Conservation (phyloP, 2,329 filamentous ascomycete species). For the Fusarium pseudocircinatum region DNA sequence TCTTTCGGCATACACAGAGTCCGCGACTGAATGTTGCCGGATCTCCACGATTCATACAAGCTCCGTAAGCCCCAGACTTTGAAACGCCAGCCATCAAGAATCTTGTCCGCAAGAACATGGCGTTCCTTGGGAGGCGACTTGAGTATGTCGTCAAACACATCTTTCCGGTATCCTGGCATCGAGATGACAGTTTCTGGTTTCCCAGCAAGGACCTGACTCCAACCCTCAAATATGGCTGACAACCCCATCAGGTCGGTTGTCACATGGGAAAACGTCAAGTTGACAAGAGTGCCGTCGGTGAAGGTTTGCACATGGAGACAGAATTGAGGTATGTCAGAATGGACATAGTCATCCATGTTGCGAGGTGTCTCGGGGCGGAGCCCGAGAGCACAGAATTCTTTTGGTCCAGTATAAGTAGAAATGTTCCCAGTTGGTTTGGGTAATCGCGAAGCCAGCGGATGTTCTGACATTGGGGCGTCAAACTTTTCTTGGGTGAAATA, state of each 20-base stretch:
- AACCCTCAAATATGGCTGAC: slow-evolving; percentile 11
- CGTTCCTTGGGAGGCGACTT: not conserved
- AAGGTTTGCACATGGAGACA: slow-evolving; percentile 19
- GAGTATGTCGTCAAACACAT: not conserved
- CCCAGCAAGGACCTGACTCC: slow-evolving; percentile 8
- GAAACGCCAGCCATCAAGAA: slow-evolving; percentile 14
- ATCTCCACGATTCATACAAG: slow-evolving; percentile 12
- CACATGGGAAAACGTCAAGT: slow-evolving; percentile 9
- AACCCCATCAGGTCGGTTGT: slow-evolving; percentile 17
- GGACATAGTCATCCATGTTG: slow-evolving; percentile 12
- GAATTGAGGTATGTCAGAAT: slow-evolving; percentile 11
- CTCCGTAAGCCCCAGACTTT: slow-evolving; percentile 6
- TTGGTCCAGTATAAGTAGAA: not conserved
- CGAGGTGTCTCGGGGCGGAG: slow-evolving; percentile 1
- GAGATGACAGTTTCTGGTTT: not conserved
- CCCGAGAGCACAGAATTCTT: slow-evolving; percentile 13
- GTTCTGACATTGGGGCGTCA: not conserved
- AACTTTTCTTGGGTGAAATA: slow-evolving; percentile 6
- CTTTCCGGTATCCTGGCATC: slow-evolving; percentile 2
- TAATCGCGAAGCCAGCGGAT: slow-evolving; percentile 8
- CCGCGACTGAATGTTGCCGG: not conserved
- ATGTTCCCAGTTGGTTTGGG: not conserved
- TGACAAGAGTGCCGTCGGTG: slow-evolving; percentile 18
- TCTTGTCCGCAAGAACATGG: slow-evolving; percentile 1
- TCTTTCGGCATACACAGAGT: slow-evolving; percentile 8